Evolutionary conservation across 208 protist genomes (phyloP).

Genomic region (Zelonia costaricensis): DNA sequence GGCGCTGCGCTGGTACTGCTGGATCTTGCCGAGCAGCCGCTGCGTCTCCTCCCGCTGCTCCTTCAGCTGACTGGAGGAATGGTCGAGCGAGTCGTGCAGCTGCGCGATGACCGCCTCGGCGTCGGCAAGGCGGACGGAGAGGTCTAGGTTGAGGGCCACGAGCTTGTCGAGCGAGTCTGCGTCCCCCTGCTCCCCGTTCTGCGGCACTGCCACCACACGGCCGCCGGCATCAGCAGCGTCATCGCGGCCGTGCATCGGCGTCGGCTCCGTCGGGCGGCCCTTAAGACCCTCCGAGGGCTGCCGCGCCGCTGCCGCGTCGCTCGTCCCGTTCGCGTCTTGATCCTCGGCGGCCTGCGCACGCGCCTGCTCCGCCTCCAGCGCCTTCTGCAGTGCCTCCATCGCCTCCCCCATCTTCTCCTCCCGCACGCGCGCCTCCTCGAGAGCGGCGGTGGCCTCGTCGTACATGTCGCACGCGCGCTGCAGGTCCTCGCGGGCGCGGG

Average conservation of each 20-base stretch:
- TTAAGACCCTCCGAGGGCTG: background rate
- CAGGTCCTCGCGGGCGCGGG: constrained; percentile 21
- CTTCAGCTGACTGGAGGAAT: constrained; percentile 25
- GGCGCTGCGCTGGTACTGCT: constrained; percentile 20
- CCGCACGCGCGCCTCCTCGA: constrained; percentile 34
- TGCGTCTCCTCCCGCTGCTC: constrained; percentile 30
- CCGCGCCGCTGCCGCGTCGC: background rate
- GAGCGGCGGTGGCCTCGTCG: constrained; percentile 20
- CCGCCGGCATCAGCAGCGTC: background rate
- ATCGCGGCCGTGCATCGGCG: background rate
- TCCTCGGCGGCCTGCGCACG: constrained; percentile 5
- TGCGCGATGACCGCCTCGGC: constrained; percentile 35
- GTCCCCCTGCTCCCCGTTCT: background rate
- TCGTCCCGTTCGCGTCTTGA: background rate
- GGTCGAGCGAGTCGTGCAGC: constrained; percentile 24
- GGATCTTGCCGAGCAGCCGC: constrained; percentile 24
- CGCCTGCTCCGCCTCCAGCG: constrained; percentile 28
- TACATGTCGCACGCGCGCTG: constrained; percentile 20
- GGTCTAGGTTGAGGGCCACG: constrained; percentile 31
- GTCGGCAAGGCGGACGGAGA: constrained; percentile 37
- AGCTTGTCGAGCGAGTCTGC: constrained; percentile 19
- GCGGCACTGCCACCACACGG: too few relatives aligned
- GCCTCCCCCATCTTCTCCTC: constrained; percentile 49
- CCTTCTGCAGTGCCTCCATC: constrained; percentile 32
- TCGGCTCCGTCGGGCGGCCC: constrained; percentile 8